phyloP scores from a whole-genome alignment of 306 rosid species.

The Chamaecrista fasciculata region DNA sequence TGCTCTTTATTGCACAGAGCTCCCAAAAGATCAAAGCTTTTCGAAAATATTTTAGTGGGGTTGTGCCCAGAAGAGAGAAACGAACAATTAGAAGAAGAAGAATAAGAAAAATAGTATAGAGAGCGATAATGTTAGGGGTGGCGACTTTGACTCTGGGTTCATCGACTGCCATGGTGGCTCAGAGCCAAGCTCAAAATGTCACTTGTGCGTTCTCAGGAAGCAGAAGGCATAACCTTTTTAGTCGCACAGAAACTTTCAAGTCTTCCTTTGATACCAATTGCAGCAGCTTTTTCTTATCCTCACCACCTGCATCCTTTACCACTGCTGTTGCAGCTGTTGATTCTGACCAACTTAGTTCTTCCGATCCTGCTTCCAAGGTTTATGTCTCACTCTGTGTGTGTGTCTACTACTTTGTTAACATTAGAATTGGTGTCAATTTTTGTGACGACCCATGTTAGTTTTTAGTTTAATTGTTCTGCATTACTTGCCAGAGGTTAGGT shows the following conservation, averaged over 20 bases:
- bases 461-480: not conserved
- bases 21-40: not conserved
- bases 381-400: not conserved
- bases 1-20: not conserved
- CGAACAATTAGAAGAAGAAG: not conserved
- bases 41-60: not conserved
- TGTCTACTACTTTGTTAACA: not conserved
- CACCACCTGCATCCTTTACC: constrained; percentile 39
- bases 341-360: constrained; percentile 64
- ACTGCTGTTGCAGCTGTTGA: constrained; percentile 70
- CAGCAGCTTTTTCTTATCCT: constrained; percentile 38
- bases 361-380: constrained; percentile 60
- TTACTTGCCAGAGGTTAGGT: not conserved
- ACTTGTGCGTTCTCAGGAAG: constrained; percentile 21
- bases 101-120: not conserved
- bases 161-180: constrained; percentile 37
- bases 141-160: constrained; percentile 48
- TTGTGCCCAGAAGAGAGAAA: not conserved
- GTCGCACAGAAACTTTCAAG: constrained; percentile 23
- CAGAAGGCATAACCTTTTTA: constrained; percentile 21
- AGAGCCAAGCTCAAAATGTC: constrained; percentile 29
- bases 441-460: not conserved
- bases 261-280: constrained; percentile 31
- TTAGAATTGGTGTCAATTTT: constrained; percentile 1
- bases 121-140: constrained; percentile 34